These are phyloP conservation scores for Leptographium flavum DNA, from an alignment of 2,329 filamentous ascomycete genomes.

Conservation along the genomic window DNA sequence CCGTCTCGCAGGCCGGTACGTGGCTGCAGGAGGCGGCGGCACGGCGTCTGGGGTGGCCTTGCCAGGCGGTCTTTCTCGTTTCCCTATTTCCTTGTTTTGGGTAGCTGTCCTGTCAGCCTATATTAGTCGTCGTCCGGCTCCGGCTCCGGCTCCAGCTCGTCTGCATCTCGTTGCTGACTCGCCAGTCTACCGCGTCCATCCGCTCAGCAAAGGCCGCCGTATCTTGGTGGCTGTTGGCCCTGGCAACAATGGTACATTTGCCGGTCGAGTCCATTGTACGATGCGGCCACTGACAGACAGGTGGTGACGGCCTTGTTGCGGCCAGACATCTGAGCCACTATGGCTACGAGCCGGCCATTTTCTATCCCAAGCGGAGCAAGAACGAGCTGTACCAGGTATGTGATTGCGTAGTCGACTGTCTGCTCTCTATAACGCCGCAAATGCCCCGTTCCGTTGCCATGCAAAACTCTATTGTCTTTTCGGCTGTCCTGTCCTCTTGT, in stretches of 20 bases:
- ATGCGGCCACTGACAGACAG: slow-evolving; percentile 24
- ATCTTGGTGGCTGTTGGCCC: slow-evolving; percentile 88
- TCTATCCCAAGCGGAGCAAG: slow-evolving; percentile 85
- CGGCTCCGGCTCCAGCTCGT: background rate
- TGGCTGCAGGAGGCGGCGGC: too few relatives aligned
- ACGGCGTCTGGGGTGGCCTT: too few relatives aligned
- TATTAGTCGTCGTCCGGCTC: background rate
- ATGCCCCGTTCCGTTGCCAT: too few relatives aligned
- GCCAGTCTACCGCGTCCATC: slow-evolving; percentile 72
- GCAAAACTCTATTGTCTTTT: too few relatives aligned
- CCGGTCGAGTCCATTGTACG: background rate
- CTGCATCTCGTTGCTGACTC: background rate
- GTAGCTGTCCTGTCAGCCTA: background rate
- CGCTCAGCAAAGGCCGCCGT: slow-evolving; percentile 52
- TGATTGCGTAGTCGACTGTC: slow-evolving; percentile 1
- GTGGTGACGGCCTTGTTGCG: slow-evolving; percentile 87
- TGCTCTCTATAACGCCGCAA: too few relatives aligned
- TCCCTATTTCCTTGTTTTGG: background rate
- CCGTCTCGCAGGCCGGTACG: slow-evolving; percentile 77
- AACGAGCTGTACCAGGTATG: slow-evolving; percentile 75
- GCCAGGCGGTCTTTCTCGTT: background rate
- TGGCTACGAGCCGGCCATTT: slow-evolving; percentile 77
- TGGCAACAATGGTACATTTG: slow-evolving; percentile 47
- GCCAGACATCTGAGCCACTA: slow-evolving; percentile 86
- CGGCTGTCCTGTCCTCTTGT: background rate